Base-by-base conservation (phyloP, 192 early-diverging fungal species). In the Podila epicladia region DNA sequence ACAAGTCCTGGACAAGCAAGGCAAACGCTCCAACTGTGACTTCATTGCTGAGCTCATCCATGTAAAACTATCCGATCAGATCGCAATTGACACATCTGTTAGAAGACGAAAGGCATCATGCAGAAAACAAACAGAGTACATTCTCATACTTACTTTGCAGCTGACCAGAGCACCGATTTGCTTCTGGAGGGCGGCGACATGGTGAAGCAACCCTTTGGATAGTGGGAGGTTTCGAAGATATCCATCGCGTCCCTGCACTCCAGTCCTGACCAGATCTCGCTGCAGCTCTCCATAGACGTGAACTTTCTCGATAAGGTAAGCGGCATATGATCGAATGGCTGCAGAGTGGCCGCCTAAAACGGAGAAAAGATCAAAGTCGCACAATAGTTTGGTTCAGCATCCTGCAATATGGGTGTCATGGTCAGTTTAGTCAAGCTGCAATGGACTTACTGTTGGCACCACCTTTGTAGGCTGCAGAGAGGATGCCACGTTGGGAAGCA, bases 301-400 rank as follows among this genome's bases (percentile, higher is more conserved):
- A 28, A 92, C 85, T 69, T 90, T 95, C 75, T 92, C 93, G 64
- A 91, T 86, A 24, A 95, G 82, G 58, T 95, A 95, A 15, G 73
- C 67, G 19, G 92, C 80, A 84, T 95, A 95, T 3, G 84, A 63
- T 45, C 88, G 83, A 45, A 95, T 89, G 57, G 94, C 92, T 70
- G 89, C 90, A 24, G 87, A 76, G 37, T 90, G 84, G 33, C 84
- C 84, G 15, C 74, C 74, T 68, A 65, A 71, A 71, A 72, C 28
- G 20, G 28, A 50, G 29, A 53, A 26, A 55, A 37, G 11, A 60
- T 38, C 31, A 69, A 50, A 32, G 31, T 3, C 11, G 41, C 41
- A 65, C 15, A 29, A 53, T 9, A n/a, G 50, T 22, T 24, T 24
- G 11, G 53, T 24, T 24, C 17, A 26, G 53, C n/a, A 17, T 55